Base-by-base conservation (phyloP, 2,329 filamentous ascomycete genomes). In the Fusarium decemcellulare region DNA sequence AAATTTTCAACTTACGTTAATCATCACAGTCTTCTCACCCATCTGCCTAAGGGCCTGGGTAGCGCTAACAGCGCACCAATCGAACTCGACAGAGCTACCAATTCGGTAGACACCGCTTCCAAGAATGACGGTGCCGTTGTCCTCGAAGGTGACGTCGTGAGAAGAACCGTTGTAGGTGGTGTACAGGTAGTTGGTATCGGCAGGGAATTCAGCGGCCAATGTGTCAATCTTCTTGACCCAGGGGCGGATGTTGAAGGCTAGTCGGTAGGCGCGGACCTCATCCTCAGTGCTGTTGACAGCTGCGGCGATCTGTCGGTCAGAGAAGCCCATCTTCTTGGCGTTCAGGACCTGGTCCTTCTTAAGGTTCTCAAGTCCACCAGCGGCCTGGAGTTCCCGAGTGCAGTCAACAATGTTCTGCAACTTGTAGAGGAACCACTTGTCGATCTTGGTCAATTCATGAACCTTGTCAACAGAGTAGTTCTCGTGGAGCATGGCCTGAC, bases 191-290 rank as follows among this genome's bases (percentile, higher is more conserved):
- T 98, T 97, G 64, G 95, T 97, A 72, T 96, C 88, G 43, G 94
- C 95, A 34, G 95, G 95, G 85, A 98, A 98, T 81, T 99, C 96
- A 43, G 96, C 96, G 73, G 96, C 96, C 65, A 99, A 88, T 18
- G 96, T 99, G 78, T 99, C 96, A 75, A 99, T 98, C 86, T 92
- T 97, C 91, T 98, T 99, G 61, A 99, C 96, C 88, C 93, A 99
- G 8, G 96, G 96, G 67, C 88, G 92, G 81, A 99, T 95, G 65
- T 93, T 93, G 79, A 98, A 96, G 80, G 90, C 88, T 84, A 93
- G 91, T 79, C 96, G 90, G 77, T 90, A 88, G 65, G 93, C 93
- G 69, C 96, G 93, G 61, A 98, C 95, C 76, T 96, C 90, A 73
- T 97, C 92, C 83, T 99, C 96, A 39, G 91, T 92, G 79, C 92